Evolutionary conservation across 176 grass and related monocot species (phyloP).

Genomic region (Melocanna baccifera): DNA sequence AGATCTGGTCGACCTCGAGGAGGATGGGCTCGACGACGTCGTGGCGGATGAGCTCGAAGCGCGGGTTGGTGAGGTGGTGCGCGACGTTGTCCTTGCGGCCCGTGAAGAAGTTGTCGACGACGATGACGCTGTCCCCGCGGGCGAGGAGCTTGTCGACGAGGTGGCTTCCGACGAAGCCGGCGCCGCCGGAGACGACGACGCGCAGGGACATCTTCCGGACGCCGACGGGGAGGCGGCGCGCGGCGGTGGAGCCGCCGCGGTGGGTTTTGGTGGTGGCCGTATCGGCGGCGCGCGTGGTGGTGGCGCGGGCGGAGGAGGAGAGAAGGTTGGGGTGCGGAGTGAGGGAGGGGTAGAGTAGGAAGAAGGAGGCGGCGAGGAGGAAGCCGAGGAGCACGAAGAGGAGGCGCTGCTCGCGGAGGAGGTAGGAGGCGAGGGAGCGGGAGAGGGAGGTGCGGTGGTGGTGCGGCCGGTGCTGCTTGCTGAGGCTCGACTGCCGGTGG

Average conservation of each 20-base stretch:
- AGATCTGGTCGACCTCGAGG: constrained; percentile 99
- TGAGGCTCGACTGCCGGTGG: constrained; percentile 57
- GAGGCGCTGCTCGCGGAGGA: constrained; percentile 91
- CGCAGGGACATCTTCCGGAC: constrained; percentile 57
- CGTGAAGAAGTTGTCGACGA: constrained; percentile 98
- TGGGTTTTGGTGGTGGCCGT: background rate
- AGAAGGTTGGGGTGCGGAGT: background rate
- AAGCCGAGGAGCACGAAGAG: constrained; percentile 89
- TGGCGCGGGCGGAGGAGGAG: background rate
- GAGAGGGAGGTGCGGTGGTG: constrained; percentile 43
- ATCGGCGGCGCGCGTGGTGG: background rate
- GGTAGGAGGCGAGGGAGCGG: constrained; percentile 48
- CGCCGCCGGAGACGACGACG: constrained; percentile 77
- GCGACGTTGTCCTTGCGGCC: constrained; percentile 86
- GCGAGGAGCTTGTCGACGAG: constrained; percentile 78
- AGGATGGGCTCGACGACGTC: constrained; percentile 96
- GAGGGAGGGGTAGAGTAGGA: constrained; percentile 58
- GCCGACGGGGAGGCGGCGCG: constrained; percentile 62
- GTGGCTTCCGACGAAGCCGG: constrained; percentile 88
- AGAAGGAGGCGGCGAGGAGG: constrained; percentile 75
- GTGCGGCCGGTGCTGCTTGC: constrained; percentile 54
- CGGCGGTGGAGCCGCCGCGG: background rate
- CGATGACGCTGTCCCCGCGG: constrained; percentile 88
- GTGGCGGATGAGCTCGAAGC: constrained; percentile 88
- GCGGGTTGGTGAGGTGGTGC: constrained; percentile 74